Base-by-base conservation (phyloP, 768 basidiomycete genomes). In the Rhodocollybia butyracea region DNA sequence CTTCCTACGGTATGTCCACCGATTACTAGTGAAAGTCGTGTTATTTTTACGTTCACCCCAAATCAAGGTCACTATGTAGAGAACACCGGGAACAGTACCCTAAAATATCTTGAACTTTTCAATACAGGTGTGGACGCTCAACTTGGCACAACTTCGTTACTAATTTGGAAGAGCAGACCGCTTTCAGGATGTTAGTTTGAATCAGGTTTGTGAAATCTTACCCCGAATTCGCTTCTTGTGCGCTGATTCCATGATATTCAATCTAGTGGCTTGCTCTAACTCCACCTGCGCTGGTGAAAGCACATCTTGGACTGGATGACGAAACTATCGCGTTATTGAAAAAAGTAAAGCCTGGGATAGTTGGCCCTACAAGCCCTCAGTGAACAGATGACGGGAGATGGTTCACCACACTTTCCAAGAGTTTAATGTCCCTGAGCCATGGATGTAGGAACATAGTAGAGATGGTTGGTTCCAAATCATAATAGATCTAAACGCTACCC, bases 31-130 rank as follows among this genome's bases (percentile, higher is more conserved):
- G 29, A 24, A 21, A 11, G 15, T n/a, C n/a, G n/a, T n/a, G n/a
- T n/a, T n/a, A n/a, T n/a, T n/a, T n/a, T n/a, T n/a, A n/a, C n/a
- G n/a, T n/a, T n/a, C n/a, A n/a, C n/a, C n/a, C 42, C 19, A 21
- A 54, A 22, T 27, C 45, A 19, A 54, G 6, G 78, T 3, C 81
- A 82, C 56, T 82, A 81, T 45, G 74, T 83, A 5, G 82, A 83
- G 63, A 82, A 82, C 56, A 77, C 68, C 6, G 78, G 81, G 30
- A 79, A 80, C 56, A 73, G 73, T 12, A 77, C 80, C 3, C 61
- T 82, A 21, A 70, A 63, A 56, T 81, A 71, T 62, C 68, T 81
- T 34, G 78, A 81, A 60, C 74, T 81, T 39, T 78, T 80, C 65
- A 76, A 72, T 29, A 66, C 78, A 1, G 66, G 73, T 69, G 41